Conservation (phyloP, 2,329 filamentous ascomycete species). For the Arthrobotrys iridis region DNA sequence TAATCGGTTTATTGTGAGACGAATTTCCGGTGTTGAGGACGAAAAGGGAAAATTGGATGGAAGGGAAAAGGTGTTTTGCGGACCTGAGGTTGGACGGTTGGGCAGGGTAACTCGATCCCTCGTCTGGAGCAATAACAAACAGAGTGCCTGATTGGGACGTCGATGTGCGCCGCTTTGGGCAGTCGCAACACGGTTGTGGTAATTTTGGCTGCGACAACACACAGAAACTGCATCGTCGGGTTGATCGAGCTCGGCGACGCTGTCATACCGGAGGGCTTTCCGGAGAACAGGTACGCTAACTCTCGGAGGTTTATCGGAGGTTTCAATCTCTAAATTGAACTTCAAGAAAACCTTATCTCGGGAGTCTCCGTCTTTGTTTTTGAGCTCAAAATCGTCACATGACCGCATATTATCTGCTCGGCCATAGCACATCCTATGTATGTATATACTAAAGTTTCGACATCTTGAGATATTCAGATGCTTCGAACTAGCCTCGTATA, state of each 20-base stretch:
- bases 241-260: too few relatives aligned
- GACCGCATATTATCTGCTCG: too few relatives aligned
- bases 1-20: background rate
- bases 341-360: background rate
- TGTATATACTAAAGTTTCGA: too few relatives aligned
- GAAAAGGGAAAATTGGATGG: background rate
- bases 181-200: background rate
- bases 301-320: too few relatives aligned
- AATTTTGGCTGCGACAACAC: background rate
- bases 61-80: background rate
- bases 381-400: too few relatives aligned
- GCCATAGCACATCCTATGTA: too few relatives aligned
- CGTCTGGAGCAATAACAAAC: conserved; percentile 19
- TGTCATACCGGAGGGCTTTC: too few relatives aligned
- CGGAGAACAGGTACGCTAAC: too few relatives aligned
- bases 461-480: too few relatives aligned
- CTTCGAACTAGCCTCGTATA: too few relatives aligned
- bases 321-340: too few relatives aligned
- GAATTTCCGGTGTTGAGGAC: background rate
- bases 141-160: conserved; percentile 7
- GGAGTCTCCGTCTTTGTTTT: background rate
- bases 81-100: background rate
- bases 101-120: conserved; percentile 8
- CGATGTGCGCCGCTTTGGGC: background rate
- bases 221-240: background rate